These are phyloP conservation scores for Nidularia sp. DNA, from an alignment of 768 basidiomycete species.

Conservation along the genomic window DNA sequence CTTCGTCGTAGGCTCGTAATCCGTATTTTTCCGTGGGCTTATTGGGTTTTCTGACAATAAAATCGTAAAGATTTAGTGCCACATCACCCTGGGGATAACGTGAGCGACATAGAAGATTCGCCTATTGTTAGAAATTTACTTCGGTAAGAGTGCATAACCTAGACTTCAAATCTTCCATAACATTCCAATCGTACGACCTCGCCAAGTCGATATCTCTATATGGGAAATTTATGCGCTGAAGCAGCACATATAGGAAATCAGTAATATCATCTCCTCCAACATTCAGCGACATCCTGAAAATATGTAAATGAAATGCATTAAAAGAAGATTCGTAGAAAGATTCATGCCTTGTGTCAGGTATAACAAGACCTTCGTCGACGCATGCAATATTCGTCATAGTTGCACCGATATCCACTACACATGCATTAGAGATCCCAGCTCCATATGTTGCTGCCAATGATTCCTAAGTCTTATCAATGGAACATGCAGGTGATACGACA, in stretches of 20 bases:
- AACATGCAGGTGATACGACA: not conserved
- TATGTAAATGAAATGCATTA: slow-evolving; percentile 5
- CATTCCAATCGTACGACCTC: slow-evolving; percentile 79
- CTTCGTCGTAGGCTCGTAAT: slow-evolving; percentile 90
- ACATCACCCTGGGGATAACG: slow-evolving; percentile 65
- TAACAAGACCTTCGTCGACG: slow-evolving; percentile 89
- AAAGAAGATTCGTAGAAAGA: not conserved
- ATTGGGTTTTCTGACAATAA: slow-evolving; percentile 76
- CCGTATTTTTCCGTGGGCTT: slow-evolving; percentile 83
- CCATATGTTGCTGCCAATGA: slow-evolving; percentile 92
- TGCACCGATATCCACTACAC: slow-evolving; percentile 94
- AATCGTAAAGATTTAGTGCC: slow-evolving; percentile 86
- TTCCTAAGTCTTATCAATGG: slow-evolving; percentile 48
- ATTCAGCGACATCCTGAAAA: slow-evolving; percentile 65
- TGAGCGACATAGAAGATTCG: slow-evolving; percentile 3
- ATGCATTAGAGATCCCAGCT: slow-evolving; percentile 91
- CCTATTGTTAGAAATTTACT: slow-evolving; percentile 39
- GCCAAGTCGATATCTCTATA: slow-evolving; percentile 80
- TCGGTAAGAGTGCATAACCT: slow-evolving; percentile 83
- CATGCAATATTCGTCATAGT: slow-evolving; percentile 81
- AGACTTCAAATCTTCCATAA: slow-evolving; percentile 89
- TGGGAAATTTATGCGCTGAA: slow-evolving; percentile 81
- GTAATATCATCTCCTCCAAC: slow-evolving; percentile 97
- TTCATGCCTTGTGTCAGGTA: slow-evolving; percentile 79
- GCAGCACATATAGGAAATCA: slow-evolving; percentile 75